These are phyloP conservation scores for Tephrocybe rancida DNA, from an alignment of 768 basidiomycete genomes.

Conservation along the genomic window DNA sequence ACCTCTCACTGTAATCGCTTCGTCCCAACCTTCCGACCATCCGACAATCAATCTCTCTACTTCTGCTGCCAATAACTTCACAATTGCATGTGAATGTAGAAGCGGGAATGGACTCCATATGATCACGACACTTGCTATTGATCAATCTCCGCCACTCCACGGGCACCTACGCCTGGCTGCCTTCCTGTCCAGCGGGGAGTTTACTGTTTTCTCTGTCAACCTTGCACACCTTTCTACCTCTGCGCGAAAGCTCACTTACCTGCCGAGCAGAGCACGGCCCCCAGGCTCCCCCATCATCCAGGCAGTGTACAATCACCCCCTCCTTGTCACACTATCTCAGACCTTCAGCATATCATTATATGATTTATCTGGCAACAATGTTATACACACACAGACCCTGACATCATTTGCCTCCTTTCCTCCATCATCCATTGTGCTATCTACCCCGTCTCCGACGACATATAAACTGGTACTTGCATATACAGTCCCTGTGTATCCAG, in stretches of 20 bases:
- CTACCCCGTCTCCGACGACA: slow-evolving; percentile 53
- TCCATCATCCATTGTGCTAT: slow-evolving; percentile 80
- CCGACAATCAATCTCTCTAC: slow-evolving; percentile 42
- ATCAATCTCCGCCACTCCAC: slow-evolving; percentile 65
- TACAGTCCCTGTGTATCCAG: slow-evolving; percentile 76
- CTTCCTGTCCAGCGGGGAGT: slow-evolving; percentile 73
- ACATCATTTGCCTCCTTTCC: slow-evolving; percentile 80
- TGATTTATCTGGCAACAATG: slow-evolving; percentile 56
- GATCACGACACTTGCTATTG: slow-evolving; percentile 70
- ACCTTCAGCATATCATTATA: slow-evolving; percentile 74
- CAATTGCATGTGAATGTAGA: slow-evolving; percentile 45
- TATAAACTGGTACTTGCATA: slow-evolving; percentile 81
- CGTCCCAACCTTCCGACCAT: slow-evolving; percentile 36
- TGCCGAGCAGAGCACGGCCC: slow-evolving; percentile 40
- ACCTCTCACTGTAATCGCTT: slow-evolving; percentile 57
- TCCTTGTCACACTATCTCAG: slow-evolving; percentile 72
- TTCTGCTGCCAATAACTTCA: slow-evolving; percentile 34
- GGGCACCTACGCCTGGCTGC: slow-evolving; percentile 49
- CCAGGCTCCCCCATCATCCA: slow-evolving; percentile 55
- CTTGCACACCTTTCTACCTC: slow-evolving; percentile 44
- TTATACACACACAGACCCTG: slow-evolving; percentile 65
- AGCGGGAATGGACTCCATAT: slow-evolving; percentile 28
- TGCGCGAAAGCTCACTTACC: slow-evolving; percentile 48
- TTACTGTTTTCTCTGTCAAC: slow-evolving; percentile 58
- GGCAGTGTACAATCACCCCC: slow-evolving; percentile 77